Conservation (phyloP, 2,329 filamentous ascomycete genomes). For the Claviceps digitariae region DNA sequence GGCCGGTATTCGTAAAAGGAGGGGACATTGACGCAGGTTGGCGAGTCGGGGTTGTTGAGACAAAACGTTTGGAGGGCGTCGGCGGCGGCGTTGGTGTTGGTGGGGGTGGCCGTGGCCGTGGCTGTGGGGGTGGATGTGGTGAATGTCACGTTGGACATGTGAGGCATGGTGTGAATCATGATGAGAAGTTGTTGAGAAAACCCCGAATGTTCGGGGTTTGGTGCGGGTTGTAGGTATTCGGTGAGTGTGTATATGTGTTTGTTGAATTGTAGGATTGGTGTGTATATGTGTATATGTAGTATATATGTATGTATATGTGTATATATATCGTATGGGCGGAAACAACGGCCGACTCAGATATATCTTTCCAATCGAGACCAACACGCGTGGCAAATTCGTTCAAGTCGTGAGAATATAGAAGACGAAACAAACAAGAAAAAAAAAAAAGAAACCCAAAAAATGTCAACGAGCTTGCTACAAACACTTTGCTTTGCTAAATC, state of each 20-base stretch:
- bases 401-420: not conserved
- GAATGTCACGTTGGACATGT: not conserved
- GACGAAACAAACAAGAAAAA: not conserved
- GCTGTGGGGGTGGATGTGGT: not conserved
- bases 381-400: not conserved
- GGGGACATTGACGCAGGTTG: slow-evolving; percentile 18
- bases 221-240: no score
- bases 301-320: no score
- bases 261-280: not conserved
- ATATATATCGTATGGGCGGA: not conserved
- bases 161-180: no score
- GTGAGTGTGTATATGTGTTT: no score
- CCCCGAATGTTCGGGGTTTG: no score
- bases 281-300: not conserved
- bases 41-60: slow-evolving; percentile 13
- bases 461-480: not conserved
- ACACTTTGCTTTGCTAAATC: not conserved
- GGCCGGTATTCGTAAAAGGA: slow-evolving; percentile 38
- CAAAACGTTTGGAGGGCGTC: slow-evolving; percentile 12
- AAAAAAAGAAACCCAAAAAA: not conserved
- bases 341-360: not conserved
- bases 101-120: not conserved
- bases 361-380: not conserved
- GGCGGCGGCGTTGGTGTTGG: not conserved
- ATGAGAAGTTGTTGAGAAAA: no score